Conservation (phyloP, 495 filamentous ascomycete species). For the Hyaloscypha variabilis region DNA sequence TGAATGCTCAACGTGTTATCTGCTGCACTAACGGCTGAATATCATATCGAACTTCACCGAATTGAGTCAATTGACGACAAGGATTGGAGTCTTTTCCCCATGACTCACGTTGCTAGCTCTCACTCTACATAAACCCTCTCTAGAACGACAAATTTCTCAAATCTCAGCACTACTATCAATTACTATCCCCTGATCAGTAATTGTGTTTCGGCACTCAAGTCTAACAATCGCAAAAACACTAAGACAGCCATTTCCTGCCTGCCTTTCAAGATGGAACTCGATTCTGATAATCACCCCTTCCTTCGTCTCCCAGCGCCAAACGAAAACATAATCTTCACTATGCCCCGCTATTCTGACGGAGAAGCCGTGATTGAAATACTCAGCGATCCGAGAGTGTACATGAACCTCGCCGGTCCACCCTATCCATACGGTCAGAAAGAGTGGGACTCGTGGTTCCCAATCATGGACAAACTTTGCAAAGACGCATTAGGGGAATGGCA, state of each 20-base stretch:
- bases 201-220: too few species aligned
- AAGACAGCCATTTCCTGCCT: not conserved
- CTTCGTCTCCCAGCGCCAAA: constrained; percentile 1
- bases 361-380: not conserved
- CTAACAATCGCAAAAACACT: too few species aligned
- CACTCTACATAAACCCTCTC: too few species aligned
- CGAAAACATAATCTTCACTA: constrained; percentile 3
- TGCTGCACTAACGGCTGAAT: too few species aligned
- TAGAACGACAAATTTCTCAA: too few species aligned
- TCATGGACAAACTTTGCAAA: not conserved
- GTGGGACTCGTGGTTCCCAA: constrained; percentile 10
- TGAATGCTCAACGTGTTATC: too few species aligned
- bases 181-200: too few species aligned
- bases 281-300: not conserved
- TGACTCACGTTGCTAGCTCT: too few species aligned
- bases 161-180: too few species aligned
- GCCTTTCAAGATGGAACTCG: not conserved
- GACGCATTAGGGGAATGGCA: not conserved
- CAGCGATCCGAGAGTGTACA: constrained; percentile 7
- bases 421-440: not conserved
- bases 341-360: not conserved
- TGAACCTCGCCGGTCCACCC: constrained; percentile 8
- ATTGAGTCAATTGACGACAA: too few species aligned
- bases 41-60: too few species aligned
- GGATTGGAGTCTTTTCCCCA: too few species aligned